Base-by-base conservation (phyloP, 176 grass and related monocot species). In the Musa beccarii region DNA sequence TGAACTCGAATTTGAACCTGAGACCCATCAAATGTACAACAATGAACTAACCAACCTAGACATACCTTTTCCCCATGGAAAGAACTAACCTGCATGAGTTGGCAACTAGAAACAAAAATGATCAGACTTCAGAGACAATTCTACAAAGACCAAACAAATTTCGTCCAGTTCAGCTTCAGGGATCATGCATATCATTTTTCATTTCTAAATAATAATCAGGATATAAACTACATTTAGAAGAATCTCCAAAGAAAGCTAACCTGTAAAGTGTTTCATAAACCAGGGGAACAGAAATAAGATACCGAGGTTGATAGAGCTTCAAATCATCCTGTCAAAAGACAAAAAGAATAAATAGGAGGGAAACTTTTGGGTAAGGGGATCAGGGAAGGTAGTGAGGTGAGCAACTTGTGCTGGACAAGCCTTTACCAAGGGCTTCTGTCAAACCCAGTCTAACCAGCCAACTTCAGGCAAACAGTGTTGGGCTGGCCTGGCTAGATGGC, bases 251-350 rank as follows among this genome's bases (percentile, higher is more conserved):
- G 26, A 63, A 23, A 43, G 51, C 83, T 53, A 72, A 98, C 94
- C 86, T 98, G 86, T 98, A 93, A 66, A 98, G 85, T 67, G 90
- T 98, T 85, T 98, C 94, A 86, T 89, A 98, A 26, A 98, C 90
- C 84, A 93, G 59, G 51, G 94, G 94, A 53, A 98, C 90, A 26
- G 90, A 93, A 83, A 98, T 71, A 67, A 98, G 68, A 65, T 86
- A 98, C 5, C 91, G 90, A 53, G 94, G 94, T 89, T 91, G 86
- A 78, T 91, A 91, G 11, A 49, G 79, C 81, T 98, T 85, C 88
- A 98, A 91, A 89, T 98, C 94, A 81, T 92, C 83, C 94, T 98
- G 90, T 76, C 70, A 85, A 86, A 80, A 69, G 89, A 82, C 66
- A 88, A 24, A 63, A 76, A 63, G 9, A 63, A 61, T 34, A 29